These are phyloP conservation scores for Hemisphaericaspora lyxosophila DNA, from an alignment of 1,139 yeast species.

Conservation along the genomic window DNA sequence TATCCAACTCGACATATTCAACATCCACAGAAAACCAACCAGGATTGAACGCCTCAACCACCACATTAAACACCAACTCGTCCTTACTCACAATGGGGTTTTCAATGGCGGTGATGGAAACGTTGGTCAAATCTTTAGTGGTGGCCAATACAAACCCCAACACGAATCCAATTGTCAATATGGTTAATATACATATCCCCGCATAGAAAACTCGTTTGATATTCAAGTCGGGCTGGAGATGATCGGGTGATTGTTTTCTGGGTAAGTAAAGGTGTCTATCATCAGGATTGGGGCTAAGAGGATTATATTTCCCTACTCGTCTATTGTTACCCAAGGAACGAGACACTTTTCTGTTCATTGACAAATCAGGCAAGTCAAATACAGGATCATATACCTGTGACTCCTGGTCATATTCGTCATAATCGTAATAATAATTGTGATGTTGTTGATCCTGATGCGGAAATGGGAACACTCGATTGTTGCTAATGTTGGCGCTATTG, in stretches of 20 bases:
- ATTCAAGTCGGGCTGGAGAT: conserved; percentile 23
- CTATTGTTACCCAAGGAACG: conserved; percentile 8
- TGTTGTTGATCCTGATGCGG: conserved; percentile 52
- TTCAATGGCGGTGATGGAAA: conserved; percentile 57
- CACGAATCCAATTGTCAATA: conserved; percentile 70
- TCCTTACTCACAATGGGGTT: conserved; percentile 81
- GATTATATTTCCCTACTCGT: conserved; percentile 4
- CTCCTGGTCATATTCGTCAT: conserved; percentile 45
- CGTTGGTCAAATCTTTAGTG: conserved; percentile 75
- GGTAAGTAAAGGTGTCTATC: conserved; percentile 32
- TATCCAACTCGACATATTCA: conserved; percentile 70
- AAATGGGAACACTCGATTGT: conserved; percentile 41
- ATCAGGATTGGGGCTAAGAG: conserved; percentile 1
- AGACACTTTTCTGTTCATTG: conserved; percentile 11
- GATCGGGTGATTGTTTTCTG: conserved; percentile 25
- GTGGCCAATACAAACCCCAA: conserved; percentile 86
- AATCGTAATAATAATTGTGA: conserved; percentile 35
- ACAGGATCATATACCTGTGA: conserved; percentile 18
- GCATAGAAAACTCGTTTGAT: conserved; percentile 58
- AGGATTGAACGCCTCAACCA: conserved; percentile 81
- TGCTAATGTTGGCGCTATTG: conserved; percentile 21
- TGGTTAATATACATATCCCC: conserved; percentile 48
- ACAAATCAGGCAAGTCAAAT: conserved; percentile 19
- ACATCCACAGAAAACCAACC: conserved; percentile 74
- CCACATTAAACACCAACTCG: conserved; percentile 77